phyloP scores from a whole-genome alignment of 2,329 filamentous ascomycete species.

The Leptographium galeiforme region DNA sequence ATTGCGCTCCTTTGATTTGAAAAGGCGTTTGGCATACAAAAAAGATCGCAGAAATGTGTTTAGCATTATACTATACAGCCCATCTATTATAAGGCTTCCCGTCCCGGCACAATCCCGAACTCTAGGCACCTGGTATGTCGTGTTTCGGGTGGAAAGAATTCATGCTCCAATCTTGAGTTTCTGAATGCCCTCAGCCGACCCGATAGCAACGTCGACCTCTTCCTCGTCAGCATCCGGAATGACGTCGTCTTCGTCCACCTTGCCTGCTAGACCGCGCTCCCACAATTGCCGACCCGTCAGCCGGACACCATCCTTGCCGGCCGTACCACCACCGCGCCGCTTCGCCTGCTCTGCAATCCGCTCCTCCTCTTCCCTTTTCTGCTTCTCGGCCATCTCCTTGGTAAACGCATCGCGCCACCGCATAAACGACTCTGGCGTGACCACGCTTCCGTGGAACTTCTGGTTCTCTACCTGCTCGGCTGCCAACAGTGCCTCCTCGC shows the following conservation, averaged over 20 bases:
- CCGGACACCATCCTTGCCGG: conserved; percentile 52
- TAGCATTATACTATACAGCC: too few species aligned
- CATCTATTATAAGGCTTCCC: too few species aligned
- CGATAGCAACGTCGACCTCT: conserved; percentile 27
- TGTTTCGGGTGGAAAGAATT: not conserved
- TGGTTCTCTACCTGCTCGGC: conserved; percentile 86
- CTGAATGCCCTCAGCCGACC: conserved; percentile 45
- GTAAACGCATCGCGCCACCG: conserved; percentile 70
- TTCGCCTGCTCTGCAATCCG: conserved; percentile 73
- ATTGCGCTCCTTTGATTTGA: not conserved
- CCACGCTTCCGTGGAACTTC: conserved; percentile 85
- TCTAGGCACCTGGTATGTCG: too few species aligned
- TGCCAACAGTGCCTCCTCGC: conserved; percentile 40
- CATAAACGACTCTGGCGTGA: conserved; percentile 76
- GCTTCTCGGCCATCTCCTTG: conserved; percentile 66
- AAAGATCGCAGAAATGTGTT: not conserved
- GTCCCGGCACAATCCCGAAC: too few species aligned
- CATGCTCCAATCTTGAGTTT: conserved; percentile 54
- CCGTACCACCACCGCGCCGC: conserved; percentile 10
- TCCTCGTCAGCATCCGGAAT: conserved; percentile 57
- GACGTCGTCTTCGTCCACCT: conserved; percentile 46
- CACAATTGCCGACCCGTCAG: conserved; percentile 65
- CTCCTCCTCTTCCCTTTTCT: conserved; percentile 57
- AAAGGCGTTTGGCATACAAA: not conserved
- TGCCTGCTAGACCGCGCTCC: conserved; percentile 59